Evolutionary conservation across 2,329 filamentous ascomycete genomes (phyloP), one percentile per base, ranked within the genome.

Genomic region (Exophiala alcalophila): DNA sequence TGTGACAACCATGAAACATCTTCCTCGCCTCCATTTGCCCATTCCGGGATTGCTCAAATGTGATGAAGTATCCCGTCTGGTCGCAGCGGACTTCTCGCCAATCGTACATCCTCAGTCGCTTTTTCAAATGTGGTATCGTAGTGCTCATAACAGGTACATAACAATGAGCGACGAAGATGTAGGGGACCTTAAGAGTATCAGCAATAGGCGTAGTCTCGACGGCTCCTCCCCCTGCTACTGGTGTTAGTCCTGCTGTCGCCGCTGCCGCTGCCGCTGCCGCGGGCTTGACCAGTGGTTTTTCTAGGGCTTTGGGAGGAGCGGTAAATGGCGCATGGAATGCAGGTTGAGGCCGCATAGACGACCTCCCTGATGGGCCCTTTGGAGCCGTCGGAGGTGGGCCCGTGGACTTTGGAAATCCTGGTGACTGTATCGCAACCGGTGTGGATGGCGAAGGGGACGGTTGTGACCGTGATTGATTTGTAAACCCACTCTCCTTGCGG

Each of bases 121-220:
- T 94, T 67, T 88, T 87, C 69, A 98, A 77, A 67, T 98, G 92
- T 3, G 84, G 81, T 42, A 96, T 79, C 1, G 91, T 97, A 16
- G 87, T 84, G 21, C 77, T 76, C 59, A 96, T 79, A 9, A 94
- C 85, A 1, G 92, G 92, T 2, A 98, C 91, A 55, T 84, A 89
- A 47, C 82, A 78, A 54, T 86, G 80, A n/a, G 87, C 76, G 44
- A 98, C 84, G 61, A 94, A 96, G 25, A 97, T 82, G 61, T 95
- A 96, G 0, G 92, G 92, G 37, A 81, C 78, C 59, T 83, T 81
- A 37, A 96, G 78, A 52, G 82, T 81, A 23, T 76, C 69, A 15
- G 84, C 69, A 29, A 94, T 74, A 3, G 77, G 78, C 36, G 80
- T 78, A 23, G 75, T 70, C 61, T 90, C 86, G 19, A 86, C 69